Conservation (phyloP, 2,329 filamentous ascomycete species). For the Exserohilum rostratum region DNA sequence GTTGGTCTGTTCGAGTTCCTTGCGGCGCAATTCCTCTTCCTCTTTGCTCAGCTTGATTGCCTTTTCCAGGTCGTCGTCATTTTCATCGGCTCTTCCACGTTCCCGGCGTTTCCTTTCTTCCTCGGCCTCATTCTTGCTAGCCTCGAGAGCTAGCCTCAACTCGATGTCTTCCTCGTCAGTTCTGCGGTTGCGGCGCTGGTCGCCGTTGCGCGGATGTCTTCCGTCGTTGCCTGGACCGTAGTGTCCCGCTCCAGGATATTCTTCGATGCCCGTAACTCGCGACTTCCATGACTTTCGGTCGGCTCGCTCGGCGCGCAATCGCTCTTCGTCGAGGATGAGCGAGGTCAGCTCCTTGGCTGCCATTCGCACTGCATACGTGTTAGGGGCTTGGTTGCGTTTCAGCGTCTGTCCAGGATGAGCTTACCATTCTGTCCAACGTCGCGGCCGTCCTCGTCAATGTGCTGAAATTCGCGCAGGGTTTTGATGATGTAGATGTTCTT, state of each 20-base stretch:
- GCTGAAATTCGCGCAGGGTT: constrained; percentile 94
- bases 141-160: constrained; percentile 87
- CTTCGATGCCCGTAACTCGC: constrained; percentile 89
- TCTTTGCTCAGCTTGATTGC: constrained; percentile 94
- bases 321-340: constrained; percentile 90
- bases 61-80: constrained; percentile 90
- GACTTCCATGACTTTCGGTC: constrained; percentile 97
- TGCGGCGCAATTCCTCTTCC: constrained; percentile 86
- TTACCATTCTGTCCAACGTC: constrained; percentile 96
- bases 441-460: constrained; percentile 91
- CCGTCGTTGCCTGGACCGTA: constrained; percentile 44
- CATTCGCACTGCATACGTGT: constrained; percentile 72
- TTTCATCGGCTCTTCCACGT: constrained; percentile 53
- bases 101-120: constrained; percentile 79
- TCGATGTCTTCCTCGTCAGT: constrained; percentile 87
- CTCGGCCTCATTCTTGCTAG: constrained; percentile 93
- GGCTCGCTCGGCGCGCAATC: constrained; percentile 84
- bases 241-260: constrained; percentile 62
- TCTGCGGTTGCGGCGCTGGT: constrained; percentile 51
- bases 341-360: constrained; percentile 95
- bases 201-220: constrained; percentile 48
- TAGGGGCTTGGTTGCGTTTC: constrained; percentile 13
- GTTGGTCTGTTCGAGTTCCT: constrained; percentile 86
- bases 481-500: constrained; percentile 99
- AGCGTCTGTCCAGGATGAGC: constrained; percentile 30